phyloP scores from a whole-genome alignment of 495 filamentous ascomycete species.

The Tuber brumale region DNA sequence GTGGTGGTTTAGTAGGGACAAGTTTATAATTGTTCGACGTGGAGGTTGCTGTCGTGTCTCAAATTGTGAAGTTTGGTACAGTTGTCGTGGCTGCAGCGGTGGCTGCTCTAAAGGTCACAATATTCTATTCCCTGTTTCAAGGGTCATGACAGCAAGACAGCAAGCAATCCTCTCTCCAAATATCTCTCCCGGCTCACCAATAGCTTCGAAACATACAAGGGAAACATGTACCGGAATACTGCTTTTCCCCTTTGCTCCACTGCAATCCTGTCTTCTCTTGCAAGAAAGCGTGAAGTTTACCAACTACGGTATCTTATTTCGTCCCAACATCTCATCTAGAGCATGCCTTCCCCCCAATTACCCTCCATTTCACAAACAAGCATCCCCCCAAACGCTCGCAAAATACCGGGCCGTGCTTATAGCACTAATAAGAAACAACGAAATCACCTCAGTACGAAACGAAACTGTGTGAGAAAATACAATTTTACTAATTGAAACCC shows the following conservation, averaged over 20 bases:
- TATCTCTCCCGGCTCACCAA: background rate
- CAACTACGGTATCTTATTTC: constrained; percentile 22
- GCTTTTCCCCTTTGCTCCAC: constrained; percentile 8
- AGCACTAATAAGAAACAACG: constrained; percentile 31
- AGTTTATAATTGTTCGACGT: background rate
- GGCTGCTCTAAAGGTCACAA: constrained; percentile 29
- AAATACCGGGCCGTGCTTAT: constrained; percentile 38
- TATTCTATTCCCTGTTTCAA: constrained; percentile 12
- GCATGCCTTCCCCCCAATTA: constrained; percentile 23
- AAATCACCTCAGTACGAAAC: constrained; percentile 23
- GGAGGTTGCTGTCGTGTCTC: background rate
- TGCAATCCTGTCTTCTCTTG: constrained; percentile 16
- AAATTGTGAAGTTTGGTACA: constrained; percentile 11
- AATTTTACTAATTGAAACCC: constrained; percentile 24
- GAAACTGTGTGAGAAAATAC: constrained; percentile 25
- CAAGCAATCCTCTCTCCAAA: background rate
- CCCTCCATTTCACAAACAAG: constrained; percentile 11
- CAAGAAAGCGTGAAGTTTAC: constrained; percentile 14
- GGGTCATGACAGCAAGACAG: background rate
- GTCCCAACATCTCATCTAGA: constrained; percentile 26
- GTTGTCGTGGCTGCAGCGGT: constrained; percentile 34
- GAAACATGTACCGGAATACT: background rate
- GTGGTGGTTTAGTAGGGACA: background rate
- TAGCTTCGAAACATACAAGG: background rate
- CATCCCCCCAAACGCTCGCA: constrained; percentile 25